Evolutionary conservation across 1,284 basidiomycete genomes (phyloP).

Genomic region (Coniophora puteana): DNA sequence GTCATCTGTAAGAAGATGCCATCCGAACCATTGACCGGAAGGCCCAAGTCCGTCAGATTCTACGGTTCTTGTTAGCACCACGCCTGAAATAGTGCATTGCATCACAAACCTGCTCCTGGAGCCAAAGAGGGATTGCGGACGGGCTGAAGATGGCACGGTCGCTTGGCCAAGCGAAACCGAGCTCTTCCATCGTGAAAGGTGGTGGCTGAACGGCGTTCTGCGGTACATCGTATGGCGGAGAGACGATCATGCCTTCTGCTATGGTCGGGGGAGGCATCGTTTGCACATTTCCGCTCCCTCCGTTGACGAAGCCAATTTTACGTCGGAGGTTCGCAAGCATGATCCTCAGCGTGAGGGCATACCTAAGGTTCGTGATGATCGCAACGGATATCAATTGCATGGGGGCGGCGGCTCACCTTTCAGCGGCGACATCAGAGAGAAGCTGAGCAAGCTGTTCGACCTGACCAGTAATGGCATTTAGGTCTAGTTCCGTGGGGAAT

Average conservation of each 20-base stretch:
- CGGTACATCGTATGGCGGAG: constrained; percentile 53
- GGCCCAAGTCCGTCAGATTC: constrained; percentile 82
- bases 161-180: constrained; percentile 74
- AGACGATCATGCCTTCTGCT: constrained; percentile 53
- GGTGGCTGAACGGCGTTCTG: constrained; percentile 48
- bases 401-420: constrained; percentile 46
- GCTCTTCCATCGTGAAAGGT: constrained; percentile 77
- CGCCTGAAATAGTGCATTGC: constrained; percentile 1
- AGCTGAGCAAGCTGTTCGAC: constrained; percentile 83
- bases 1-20: constrained; percentile 81
- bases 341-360: constrained; percentile 84
- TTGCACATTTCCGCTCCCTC: constrained; percentile 45
- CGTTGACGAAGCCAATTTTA: constrained; percentile 71
- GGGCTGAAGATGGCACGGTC: constrained; percentile 75
- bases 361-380: constrained; percentile 39
- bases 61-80: too few relatives aligned
- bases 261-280: constrained; percentile 45
- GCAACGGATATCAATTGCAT: constrained; percentile 5
- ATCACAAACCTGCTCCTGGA: constrained; percentile 69
- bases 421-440: constrained; percentile 83
- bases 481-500: constrained; percentile 79
- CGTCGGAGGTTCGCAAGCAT: constrained; percentile 88
- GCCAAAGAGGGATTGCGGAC: constrained; percentile 74
- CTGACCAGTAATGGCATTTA: constrained; percentile 68
- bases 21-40: constrained; percentile 87